Evolutionary conservation across 305 asterid genomes (phyloP).

Genomic region (Fraxinus nigra): DNA sequence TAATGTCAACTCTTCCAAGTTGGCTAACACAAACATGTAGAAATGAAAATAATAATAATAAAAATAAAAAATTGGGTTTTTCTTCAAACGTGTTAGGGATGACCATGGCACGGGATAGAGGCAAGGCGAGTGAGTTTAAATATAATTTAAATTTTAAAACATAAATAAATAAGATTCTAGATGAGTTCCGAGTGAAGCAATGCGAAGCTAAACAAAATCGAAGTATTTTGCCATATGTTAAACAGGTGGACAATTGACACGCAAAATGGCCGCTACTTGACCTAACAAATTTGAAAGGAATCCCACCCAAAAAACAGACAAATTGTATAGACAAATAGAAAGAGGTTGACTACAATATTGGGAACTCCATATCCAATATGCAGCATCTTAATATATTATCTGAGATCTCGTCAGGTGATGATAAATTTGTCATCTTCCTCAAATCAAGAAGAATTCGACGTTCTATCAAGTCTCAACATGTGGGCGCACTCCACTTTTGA

Average conservation of each 20-base stretch:
- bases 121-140: background rate
- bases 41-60: too few relatives aligned
- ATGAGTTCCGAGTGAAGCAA: background rate
- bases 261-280: constrained; percentile 26
- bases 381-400: background rate
- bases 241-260: background rate
- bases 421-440: background rate
- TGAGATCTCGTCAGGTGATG: background rate
- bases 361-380: background rate
- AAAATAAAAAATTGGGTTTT: background rate
- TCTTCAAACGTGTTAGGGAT: background rate
- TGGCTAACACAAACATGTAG: constrained; percentile 17
- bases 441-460: background rate
- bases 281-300: constrained; percentile 9
- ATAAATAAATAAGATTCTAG: background rate
- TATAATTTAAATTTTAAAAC: too few relatives aligned
- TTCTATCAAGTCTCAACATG: background rate
- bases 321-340: background rate
- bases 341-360: constrained; percentile 17
- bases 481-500: background rate
- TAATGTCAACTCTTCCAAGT: constrained; percentile 15
- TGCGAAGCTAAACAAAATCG: too few relatives aligned
- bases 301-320: background rate
- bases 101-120: background rate
- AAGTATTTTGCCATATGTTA: background rate